Base-by-base conservation (phyloP, 192 early-diverging fungal species). In the Backusella mclennaniae region DNA sequence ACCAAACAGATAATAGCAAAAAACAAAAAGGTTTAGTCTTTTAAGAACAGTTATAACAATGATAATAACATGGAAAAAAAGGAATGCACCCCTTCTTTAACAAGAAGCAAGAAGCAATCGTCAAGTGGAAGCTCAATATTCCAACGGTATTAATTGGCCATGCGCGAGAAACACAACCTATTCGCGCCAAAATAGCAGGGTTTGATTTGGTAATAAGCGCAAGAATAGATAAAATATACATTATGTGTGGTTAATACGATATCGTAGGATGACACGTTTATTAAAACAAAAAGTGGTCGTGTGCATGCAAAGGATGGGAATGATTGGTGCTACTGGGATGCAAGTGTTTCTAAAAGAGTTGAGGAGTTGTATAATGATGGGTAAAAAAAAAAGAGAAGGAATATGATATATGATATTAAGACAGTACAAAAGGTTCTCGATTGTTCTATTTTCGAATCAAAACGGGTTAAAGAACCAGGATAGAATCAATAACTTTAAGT, bases 371-470 rank as follows among this genome's bases (percentile, higher is more conserved):
- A 89, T 46, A 76, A 90, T 11, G 69, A 88, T 38, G 92, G 91
- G 77, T 95, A 91, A 68, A 17, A 56, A 85, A 14, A 78, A 77
- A 3, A 84, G 85, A 21, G 69, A 78, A 38, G 78, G 72, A 4
- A 15, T 44, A 44, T 17, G 11, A 44, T 29, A 31, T n/a, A 41
- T 49, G 29, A 35, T 66, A 21, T 39, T 39, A 8, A 39, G 38
- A 39, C 38, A 26, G 49, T n/a, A 46, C 73, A 68, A 56, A 33
- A 89, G 91, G 8, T 85, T 83, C 63, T 90, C 89, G 46, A 85
- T 99, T 38, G 87, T 93, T 1, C 85, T 96, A 14, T 85, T 99
- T 56, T 91, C 91, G 1, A 94, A 94, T 78, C 93, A 95, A 80
- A 86, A 85, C 70, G 90, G 90, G 3, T 73, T 93, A 15, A 84